Base-by-base conservation (phyloP, 805 yeast species). In the Wickerhamomyces queroliae region DNA sequence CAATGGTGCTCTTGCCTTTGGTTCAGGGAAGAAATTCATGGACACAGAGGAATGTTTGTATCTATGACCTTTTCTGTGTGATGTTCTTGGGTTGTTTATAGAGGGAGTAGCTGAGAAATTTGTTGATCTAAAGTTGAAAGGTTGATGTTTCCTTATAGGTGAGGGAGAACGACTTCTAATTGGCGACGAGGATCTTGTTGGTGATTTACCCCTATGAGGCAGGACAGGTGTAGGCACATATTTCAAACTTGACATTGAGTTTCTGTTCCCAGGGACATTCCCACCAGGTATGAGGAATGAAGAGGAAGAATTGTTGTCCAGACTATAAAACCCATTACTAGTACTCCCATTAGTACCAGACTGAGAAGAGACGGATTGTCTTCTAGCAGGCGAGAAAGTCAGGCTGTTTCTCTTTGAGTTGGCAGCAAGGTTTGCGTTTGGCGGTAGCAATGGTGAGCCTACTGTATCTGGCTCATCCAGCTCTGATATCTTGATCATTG, bases 41-140 rank as follows among this genome's bases (percentile, higher is more conserved):
- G 96, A 88, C 6, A 91, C 96, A 8, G 96, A 89, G 3, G 97
- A 89, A 61, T 91, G 98, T 58, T 91, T 91, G 58, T 91, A 91
- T 50, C 91, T 75, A 61, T 91, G 99, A 7, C 99, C 99, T 50
- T 90, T 79, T 68, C 99, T 80, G 52, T 80, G 86, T 0, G 84
- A 79, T 1, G 88, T 76, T 52, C 67, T 56, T n/a, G 58, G 52
- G 37, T 56, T 54, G 25, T 66, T 72, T 11, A 65, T 60, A 23
- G 46, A 43, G 10, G 56, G 50, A 37, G 40, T 56, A 20, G 38
- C 57, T 9, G 43, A 58, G 40, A 63, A 49, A 45, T 66, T 72
- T 43, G 75, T 73, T 8, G 83, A 72, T 47, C 76, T 69, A 65
- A 82, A 83, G 50, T 80, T 79, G 66, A 83, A 83, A 1, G 90